phyloP scores from a whole-genome alignment of 2,329 filamentous ascomycete genomes.

The Cadophora luteo-olivacea region DNA sequence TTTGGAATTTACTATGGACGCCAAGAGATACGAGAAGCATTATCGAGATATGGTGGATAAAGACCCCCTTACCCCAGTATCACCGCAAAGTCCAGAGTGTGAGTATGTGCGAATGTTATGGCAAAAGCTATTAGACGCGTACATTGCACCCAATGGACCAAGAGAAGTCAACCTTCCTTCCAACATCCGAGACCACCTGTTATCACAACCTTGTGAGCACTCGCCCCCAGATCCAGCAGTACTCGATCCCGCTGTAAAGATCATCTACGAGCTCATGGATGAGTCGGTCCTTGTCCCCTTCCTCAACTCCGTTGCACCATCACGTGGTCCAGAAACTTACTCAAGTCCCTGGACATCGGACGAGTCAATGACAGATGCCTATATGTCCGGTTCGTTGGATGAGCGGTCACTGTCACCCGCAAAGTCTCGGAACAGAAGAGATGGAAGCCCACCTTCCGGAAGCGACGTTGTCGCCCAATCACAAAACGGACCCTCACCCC shows the following conservation, averaged over 20 bases:
- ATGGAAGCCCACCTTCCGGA: slow-evolving; percentile 39
- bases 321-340: slow-evolving; percentile 37
- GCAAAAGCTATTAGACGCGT: slow-evolving; percentile 87
- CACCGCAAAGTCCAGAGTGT: slow-evolving; percentile 42
- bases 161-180: slow-evolving; percentile 91
- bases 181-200: slow-evolving; percentile 80
- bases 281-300: slow-evolving; percentile 95
- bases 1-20: slow-evolving; percentile 94
- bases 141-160: slow-evolving; percentile 84
- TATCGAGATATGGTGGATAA: slow-evolving; percentile 50
- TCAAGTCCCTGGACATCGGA: slow-evolving; percentile 42
- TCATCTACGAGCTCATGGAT: slow-evolving; percentile 96
- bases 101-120: slow-evolving; percentile 79
- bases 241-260: slow-evolving; percentile 81
- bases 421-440: slow-evolving; percentile 33
- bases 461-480: slow-evolving; percentile 36
- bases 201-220: slow-evolving; percentile 65
- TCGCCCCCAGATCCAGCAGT: slow-evolving; percentile 76
- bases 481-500: slow-evolving; percentile 34
- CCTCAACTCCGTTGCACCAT: slow-evolving; percentile 61
- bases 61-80: slow-evolving; percentile 49
- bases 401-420: slow-evolving; percentile 40
- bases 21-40: slow-evolving; percentile 75
- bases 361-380: slow-evolving; percentile 41
- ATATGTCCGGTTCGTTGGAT: slow-evolving; percentile 41